Evolutionary conservation across 176 grass and related monocot genomes (phyloP).

Genomic region (Miscanthus lutarioriparius): DNA sequence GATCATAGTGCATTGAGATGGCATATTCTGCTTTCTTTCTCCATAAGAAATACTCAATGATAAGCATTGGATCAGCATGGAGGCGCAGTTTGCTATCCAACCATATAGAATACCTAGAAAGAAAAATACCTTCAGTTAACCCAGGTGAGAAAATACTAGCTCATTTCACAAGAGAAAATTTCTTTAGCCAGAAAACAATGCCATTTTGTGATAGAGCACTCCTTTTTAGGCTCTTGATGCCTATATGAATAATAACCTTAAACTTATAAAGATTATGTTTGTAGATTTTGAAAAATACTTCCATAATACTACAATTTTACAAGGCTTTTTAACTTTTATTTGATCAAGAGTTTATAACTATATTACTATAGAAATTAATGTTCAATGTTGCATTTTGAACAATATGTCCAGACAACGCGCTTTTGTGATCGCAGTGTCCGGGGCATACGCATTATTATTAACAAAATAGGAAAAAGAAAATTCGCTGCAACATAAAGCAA

Average conservation of each 20-base stretch:
- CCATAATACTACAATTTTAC: neutral
- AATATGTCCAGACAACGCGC: neutral
- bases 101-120: conserved; percentile 85
- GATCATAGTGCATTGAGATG: conserved; percentile 92
- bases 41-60: conserved; percentile 95
- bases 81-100: conserved; percentile 93
- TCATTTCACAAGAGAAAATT: neutral
- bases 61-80: conserved; percentile 80
- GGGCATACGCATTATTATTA: neutral
- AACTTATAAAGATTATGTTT: neutral
- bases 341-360: neutral
- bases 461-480: conserved; percentile 16
- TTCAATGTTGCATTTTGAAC: neutral
- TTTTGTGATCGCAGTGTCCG: neutral
- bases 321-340: neutral
- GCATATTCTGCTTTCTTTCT: conserved; percentile 81
- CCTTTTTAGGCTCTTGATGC: neutral
- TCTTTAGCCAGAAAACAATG: neutral
- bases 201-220: neutral
- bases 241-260: neutral
- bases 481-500: neutral
- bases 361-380: neutral
- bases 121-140: conserved; percentile 28
- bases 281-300: neutral
- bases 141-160: conserved; percentile 4